A percentile compares a stretch with the other conserved stretches of the same genome.
phyloP scores from a whole-genome alignment of 2,329 filamentous ascomycete species.

The Fusarium falciforme region DNA sequence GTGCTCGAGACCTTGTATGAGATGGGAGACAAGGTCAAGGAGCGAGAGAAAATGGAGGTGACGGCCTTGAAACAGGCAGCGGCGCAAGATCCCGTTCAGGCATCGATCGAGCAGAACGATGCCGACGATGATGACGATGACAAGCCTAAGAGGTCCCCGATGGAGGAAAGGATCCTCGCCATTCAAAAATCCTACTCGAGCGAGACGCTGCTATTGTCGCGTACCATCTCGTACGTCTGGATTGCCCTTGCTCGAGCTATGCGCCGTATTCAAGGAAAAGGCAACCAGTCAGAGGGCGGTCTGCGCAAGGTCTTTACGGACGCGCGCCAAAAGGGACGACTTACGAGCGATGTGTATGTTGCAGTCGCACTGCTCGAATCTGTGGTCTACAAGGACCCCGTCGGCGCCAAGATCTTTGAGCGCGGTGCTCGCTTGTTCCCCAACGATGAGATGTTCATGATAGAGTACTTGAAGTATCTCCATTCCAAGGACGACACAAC shows the following conservation, averaged over 20 bases:
- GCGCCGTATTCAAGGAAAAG: constrained; percentile 91
- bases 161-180: constrained; percentile 72
- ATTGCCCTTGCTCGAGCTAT: constrained; percentile 94
- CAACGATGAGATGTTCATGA: constrained; percentile 90
- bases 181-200: constrained; percentile 75
- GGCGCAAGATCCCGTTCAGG: constrained; percentile 51
- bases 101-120: constrained; percentile 58
- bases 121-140: constrained; percentile 61
- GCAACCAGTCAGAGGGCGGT: constrained; percentile 73
- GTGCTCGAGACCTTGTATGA: constrained; percentile 90
- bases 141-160: constrained; percentile 62
- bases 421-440: constrained; percentile 93
- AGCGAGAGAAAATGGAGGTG: constrained; percentile 69
- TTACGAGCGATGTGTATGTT: constrained; percentile 95
- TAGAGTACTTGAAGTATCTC: constrained; percentile 96
- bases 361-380: constrained; percentile 94
- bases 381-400: constrained; percentile 93
- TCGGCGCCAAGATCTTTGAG: constrained; percentile 95
- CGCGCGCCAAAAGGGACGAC: constrained; percentile 84
- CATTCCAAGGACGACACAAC: constrained; percentile 93
- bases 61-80: constrained; percentile 67
- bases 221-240: constrained; percentile 93
- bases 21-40: constrained; percentile 79
- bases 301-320: constrained; percentile 91
- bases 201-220: constrained; percentile 81